Evolutionary conservation across 208 protist genomes (phyloP).

Genomic region (Tritrichomonas musculus): DNA sequence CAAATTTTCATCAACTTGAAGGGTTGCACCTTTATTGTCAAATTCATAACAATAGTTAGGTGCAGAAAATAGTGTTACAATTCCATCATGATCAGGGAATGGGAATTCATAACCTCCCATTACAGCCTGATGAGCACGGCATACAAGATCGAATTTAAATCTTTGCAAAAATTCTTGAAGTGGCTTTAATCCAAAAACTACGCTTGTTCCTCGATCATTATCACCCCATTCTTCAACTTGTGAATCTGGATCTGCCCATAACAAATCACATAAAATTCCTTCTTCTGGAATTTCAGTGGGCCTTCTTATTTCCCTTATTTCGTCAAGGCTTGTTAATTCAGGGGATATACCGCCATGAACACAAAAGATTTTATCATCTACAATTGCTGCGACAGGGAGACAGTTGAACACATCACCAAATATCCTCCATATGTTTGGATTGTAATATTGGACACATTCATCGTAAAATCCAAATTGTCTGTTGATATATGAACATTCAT

Average conservation of each 20-base stretch:
- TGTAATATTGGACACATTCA: slow-evolving; percentile 64
- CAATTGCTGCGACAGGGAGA: slow-evolving; percentile 85
- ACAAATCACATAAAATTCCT: slow-evolving; percentile 91
- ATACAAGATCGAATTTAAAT: slow-evolving; percentile 9
- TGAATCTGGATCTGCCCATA: slow-evolving; percentile 49
- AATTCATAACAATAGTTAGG: slow-evolving; percentile 36
- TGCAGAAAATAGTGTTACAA: slow-evolving; percentile 31
- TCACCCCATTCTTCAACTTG: background rate
- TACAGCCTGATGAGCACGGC: slow-evolving; percentile 7
- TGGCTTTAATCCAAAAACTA: slow-evolving; percentile 61
- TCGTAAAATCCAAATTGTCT: slow-evolving; percentile 93
- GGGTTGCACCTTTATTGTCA: slow-evolving; percentile 31
- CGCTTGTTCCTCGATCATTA: slow-evolving; percentile 69
- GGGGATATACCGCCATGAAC: slow-evolving; percentile 73
- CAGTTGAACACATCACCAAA: slow-evolving; percentile 99
- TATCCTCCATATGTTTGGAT: slow-evolving; percentile 77
- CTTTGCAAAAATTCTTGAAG: background rate
- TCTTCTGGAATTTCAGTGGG: slow-evolving; percentile 87
- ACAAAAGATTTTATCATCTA: slow-evolving; percentile 61
- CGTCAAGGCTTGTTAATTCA: slow-evolving; percentile 64
- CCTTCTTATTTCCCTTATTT: slow-evolving; percentile 71
- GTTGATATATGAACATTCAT: slow-evolving; percentile 36
- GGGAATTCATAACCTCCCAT: slow-evolving; percentile 61
- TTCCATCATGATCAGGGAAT: slow-evolving; percentile 47
- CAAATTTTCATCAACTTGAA: slow-evolving; percentile 32